Evolutionary conservation across 352 stramenopile species (phyloP).

Genomic region (Phytophthora citrophthora): DNA sequence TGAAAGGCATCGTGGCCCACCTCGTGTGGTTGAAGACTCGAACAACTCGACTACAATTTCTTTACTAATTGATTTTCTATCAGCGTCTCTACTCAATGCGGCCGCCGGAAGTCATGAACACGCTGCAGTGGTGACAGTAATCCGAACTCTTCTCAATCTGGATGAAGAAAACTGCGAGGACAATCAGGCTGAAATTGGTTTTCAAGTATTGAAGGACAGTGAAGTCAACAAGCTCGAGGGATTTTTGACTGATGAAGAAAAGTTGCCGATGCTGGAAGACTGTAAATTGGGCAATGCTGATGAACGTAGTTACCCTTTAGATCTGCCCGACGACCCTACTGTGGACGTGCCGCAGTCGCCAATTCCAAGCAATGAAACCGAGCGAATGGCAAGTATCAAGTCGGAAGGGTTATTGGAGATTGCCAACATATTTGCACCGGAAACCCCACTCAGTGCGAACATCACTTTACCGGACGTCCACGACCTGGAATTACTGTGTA

Average conservation of each 20-base stretch:
- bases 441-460: slow-evolving; percentile 5
- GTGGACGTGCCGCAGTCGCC: slow-evolving; percentile 20
- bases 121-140: slow-evolving; percentile 14
- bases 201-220: slow-evolving; percentile 1
- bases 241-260: slow-evolving; percentile 12
- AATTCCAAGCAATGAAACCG: slow-evolving; percentile 30
- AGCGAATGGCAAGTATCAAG: slow-evolving; percentile 25
- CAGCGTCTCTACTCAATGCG: slow-evolving; percentile 8
- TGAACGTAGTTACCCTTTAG: slow-evolving; percentile 21
- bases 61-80: slow-evolving; percentile 28
- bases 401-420: slow-evolving; percentile 12
- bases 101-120: slow-evolving; percentile 14
- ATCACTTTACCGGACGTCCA: slow-evolving; percentile 12
- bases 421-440: slow-evolving; percentile 18
- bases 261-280: slow-evolving; percentile 4
- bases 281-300: slow-evolving; percentile 27
- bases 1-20: slow-evolving; percentile 3
- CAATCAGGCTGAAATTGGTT: neutral
- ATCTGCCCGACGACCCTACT: slow-evolving; percentile 24
- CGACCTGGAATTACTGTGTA: slow-evolving; percentile 63
- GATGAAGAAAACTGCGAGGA: slow-evolving; percentile 3
- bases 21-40: slow-evolving; percentile 15
- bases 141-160: slow-evolving; percentile 17
- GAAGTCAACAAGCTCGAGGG: slow-evolving; percentile 10
- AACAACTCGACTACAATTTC: slow-evolving; percentile 1